These are phyloP conservation scores for Xenoacremonium recifei DNA, from an alignment of 2,329 filamentous ascomycete genomes.

Conservation along the genomic window DNA sequence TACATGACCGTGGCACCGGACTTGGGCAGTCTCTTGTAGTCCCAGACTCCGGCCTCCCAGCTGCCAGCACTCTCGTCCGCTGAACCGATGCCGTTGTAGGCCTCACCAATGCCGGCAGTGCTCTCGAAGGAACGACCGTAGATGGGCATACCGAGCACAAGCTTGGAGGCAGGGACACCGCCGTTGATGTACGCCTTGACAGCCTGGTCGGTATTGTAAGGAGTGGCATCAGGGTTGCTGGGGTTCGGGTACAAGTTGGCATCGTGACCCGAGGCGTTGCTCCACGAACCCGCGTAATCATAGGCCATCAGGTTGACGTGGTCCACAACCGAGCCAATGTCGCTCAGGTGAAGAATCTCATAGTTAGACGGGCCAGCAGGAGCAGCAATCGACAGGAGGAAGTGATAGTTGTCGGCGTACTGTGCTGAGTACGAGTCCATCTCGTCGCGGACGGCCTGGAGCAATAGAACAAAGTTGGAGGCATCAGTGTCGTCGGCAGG, in stretches of 20 bases:
- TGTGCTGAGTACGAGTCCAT: slow-evolving; percentile 48
- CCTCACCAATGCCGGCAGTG: slow-evolving; percentile 63
- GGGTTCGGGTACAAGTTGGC: slow-evolving; percentile 65
- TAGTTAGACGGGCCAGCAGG: slow-evolving; percentile 51
- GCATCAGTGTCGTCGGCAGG: slow-evolving; percentile 38
- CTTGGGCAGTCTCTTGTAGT: slow-evolving; percentile 75
- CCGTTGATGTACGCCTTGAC: slow-evolving; percentile 63
- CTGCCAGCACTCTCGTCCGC: slow-evolving; percentile 45
- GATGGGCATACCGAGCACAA: slow-evolving; percentile 76
- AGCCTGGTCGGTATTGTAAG: slow-evolving; percentile 66
- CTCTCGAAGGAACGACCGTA: slow-evolving; percentile 28
- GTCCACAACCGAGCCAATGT: slow-evolving; percentile 51
- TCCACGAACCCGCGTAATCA: slow-evolving; percentile 75
- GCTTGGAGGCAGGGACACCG: slow-evolving; percentile 63
- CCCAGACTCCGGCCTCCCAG: slow-evolving; percentile 75
- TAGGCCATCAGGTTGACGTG: slow-evolving; percentile 72
- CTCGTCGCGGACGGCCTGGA: slow-evolving; percentile 43
- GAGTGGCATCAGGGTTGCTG: slow-evolving; percentile 57
- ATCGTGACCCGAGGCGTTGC: slow-evolving; percentile 61
- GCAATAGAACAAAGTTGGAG: slow-evolving; percentile 43
- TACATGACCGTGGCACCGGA: slow-evolving; percentile 56
- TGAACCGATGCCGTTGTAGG: slow-evolving; percentile 60
- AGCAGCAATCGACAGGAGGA: slow-evolving; percentile 53
- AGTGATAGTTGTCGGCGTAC: slow-evolving; percentile 47
- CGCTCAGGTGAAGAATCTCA: slow-evolving; percentile 44